Evolutionary conservation across 768 basidiomycete species (phyloP).

Genomic region (Infundibulicybe gibba): DNA sequence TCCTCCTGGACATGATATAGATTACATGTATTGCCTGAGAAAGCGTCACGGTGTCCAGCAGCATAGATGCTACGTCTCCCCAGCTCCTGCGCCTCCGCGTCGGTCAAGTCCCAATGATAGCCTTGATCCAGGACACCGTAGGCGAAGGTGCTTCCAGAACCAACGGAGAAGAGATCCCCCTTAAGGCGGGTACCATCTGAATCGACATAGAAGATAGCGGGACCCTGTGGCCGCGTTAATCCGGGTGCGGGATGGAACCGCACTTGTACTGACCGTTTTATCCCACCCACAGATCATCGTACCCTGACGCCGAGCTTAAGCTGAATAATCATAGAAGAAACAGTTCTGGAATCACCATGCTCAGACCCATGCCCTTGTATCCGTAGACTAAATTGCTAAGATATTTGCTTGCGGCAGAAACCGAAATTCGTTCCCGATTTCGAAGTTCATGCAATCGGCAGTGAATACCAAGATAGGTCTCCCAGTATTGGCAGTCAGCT

Average conservation of each 20-base stretch:
- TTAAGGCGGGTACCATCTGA: slow-evolving; percentile 94
- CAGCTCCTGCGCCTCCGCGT: slow-evolving; percentile 92
- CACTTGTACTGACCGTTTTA: slow-evolving; percentile 69
- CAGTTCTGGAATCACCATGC: slow-evolving; percentile 64
- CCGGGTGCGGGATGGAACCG: background rate
- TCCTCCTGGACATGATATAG: slow-evolving; percentile 93
- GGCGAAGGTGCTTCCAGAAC: slow-evolving; percentile 97
- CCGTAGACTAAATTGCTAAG: slow-evolving; percentile 95
- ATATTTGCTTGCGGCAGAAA: slow-evolving; percentile 98
- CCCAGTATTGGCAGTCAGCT: slow-evolving; percentile 98
- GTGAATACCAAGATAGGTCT: slow-evolving; percentile 97
- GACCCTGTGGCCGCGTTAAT: slow-evolving; percentile 52
- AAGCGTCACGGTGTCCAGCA: slow-evolving; percentile 94
- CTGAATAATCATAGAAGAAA: slow-evolving; percentile 1
- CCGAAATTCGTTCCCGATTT: slow-evolving; percentile 95
- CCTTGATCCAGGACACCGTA: slow-evolving; percentile 98
- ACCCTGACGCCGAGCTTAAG: slow-evolving; percentile 48
- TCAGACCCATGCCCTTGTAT: slow-evolving; percentile 99
- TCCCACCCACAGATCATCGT: slow-evolving; percentile 99
- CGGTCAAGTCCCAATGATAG: slow-evolving; percentile 88
- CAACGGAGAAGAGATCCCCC: slow-evolving; percentile 97
- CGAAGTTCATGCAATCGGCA: slow-evolving; percentile 96
- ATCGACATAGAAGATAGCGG: slow-evolving; percentile 95
- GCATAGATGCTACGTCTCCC: slow-evolving; percentile 93
- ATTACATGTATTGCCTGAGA: slow-evolving; percentile 95